These are phyloP conservation scores for Aurantiochytrium sp. DNA, from an alignment of 108 stramenopile genomes.

Conservation along the genomic window DNA sequence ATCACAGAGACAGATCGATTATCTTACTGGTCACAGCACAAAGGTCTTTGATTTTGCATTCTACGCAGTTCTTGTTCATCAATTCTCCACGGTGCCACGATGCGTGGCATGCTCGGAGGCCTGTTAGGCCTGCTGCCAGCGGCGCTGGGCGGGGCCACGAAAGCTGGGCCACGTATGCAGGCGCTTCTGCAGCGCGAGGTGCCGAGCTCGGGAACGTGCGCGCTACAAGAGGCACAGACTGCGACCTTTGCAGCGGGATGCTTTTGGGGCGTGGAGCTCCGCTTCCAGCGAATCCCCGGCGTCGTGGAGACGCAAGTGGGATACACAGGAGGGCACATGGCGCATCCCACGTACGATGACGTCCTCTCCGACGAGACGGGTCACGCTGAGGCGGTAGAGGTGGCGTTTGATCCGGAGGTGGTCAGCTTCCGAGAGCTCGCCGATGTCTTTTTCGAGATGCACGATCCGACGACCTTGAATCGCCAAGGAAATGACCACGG, in stretches of 20 bases:
- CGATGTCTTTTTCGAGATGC: conserved; percentile 55
- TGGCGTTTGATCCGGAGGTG: conserved; percentile 65
- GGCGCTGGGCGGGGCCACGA: not conserved
- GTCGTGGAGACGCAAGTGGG: conserved; percentile 39
- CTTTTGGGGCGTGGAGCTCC: conserved; percentile 39
- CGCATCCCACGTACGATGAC: conserved; percentile 39
- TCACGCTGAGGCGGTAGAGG: conserved; percentile 79
- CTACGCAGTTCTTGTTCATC: too few relatives aligned
- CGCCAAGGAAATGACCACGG: conserved; percentile 77
- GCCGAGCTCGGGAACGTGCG: not conserved
- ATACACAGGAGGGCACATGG: conserved; percentile 36
- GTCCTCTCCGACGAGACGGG: conserved; percentile 68
- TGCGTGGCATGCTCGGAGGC: too few relatives aligned
- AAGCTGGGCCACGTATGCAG: not conserved
- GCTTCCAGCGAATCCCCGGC: conserved; percentile 39
- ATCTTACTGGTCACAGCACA: too few relatives aligned
- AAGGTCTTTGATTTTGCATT: too few relatives aligned
- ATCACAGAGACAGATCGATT: too few relatives aligned
- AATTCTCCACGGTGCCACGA: too few relatives aligned
- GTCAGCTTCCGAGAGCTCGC: conserved; percentile 64
- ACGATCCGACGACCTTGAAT: conserved; percentile 61
- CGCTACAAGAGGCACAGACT: not conserved
- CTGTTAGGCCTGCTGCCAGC: too few relatives aligned
- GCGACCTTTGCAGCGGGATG: conserved; percentile 35
- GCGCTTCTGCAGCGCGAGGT: not conserved